Evolutionary conservation across 2,329 filamentous ascomycete genomes (phyloP), one percentile per base, ranked within the genome.

Genomic region (Pestalotiopsis sp.): DNA sequence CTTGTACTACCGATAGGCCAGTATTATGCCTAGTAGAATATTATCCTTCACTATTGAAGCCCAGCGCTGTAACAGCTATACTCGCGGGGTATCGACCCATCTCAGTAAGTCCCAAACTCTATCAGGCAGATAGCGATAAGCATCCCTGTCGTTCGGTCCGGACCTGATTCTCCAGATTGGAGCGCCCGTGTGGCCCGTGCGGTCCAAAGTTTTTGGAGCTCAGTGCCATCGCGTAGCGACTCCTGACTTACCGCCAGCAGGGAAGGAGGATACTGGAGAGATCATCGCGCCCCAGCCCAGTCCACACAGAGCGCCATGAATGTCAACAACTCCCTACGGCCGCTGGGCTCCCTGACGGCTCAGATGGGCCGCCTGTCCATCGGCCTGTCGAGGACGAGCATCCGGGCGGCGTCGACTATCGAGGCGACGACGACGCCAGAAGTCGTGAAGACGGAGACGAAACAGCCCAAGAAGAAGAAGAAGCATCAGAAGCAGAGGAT

Each of bases 301-400:
- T 27, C 23, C 60, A 45, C 59, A 64, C 38, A 36, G 20, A 14
- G 38, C 61, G 78, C 75, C 72, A 81, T 84, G 79, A 82, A 81
- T 72, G 74, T 78, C 74, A 77, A 39, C 61, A 64, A 20, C 36
- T 25, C 75, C 74, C 20, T 62, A 27, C 59, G 59, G n/a, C 68
- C 71, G 62, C 63, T 68, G 66, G 68, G 69, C 71, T 73, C 78
- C 60, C 73, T 80, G 68, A 73, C 75, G 58, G 73, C 77, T 68
- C 77, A 79, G 71, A 68, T 85, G 70, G 79, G 79, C 75, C 82
- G 80, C 76, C 79, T 86, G 75, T 81, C 83, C 36, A 68, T 80
- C 65, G 79, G 79, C 70, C 74, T 83, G 64, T 75, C 82, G 52
- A 77, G 80, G 72, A 80, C 79, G 71, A 83, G 80, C 72, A 74